A percentile compares a stretch with the other conserved stretches of the same genome.
Conservation (phyloP, 371 early-diverging fungal genomes). For the Apophysomyces elegans region DNA sequence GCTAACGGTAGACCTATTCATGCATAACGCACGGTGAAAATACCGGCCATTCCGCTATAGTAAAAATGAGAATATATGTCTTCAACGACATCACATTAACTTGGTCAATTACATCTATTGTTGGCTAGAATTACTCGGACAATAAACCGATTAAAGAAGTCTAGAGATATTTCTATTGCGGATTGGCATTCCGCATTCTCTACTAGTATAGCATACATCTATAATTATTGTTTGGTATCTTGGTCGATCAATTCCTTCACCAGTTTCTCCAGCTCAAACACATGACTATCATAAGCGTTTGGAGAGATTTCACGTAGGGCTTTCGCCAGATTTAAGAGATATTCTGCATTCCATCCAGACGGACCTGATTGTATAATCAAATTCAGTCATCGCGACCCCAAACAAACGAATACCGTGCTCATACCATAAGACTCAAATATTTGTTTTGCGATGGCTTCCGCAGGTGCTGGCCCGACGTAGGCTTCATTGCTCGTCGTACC, state of each 20-base stretch:
- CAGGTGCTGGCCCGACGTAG: slow-evolving; percentile 78
- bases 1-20: too few relatives aligned
- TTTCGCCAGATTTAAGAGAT: slow-evolving; percentile 70
- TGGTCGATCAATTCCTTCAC: slow-evolving; percentile 48
- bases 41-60: too few relatives aligned
- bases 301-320: slow-evolving; percentile 67
- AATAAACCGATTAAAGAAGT: too few relatives aligned
- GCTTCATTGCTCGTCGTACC: slow-evolving; percentile 81
- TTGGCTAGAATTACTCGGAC: too few relatives aligned
- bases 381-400: background rate
- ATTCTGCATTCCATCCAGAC: slow-evolving; percentile 80
- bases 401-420: slow-evolving; percentile 2
- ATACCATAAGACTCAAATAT: slow-evolving; percentile 72
- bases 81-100: too few relatives aligned
- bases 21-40: too few relatives aligned
- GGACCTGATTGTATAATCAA: slow-evolving; percentile 51
- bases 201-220: background rate
- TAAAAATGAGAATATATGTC: too few relatives aligned
- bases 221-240: background rate
- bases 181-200: too few relatives aligned
- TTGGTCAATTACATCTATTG: too few relatives aligned
- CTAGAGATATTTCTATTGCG: too few relatives aligned
- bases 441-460: slow-evolving; percentile 73
- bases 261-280: slow-evolving; percentile 61
- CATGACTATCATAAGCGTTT: slow-evolving; percentile 63